phyloP scores from a whole-genome alignment of 2,329 filamentous ascomycete genomes.

The Tolypocladium inflatum region DNA sequence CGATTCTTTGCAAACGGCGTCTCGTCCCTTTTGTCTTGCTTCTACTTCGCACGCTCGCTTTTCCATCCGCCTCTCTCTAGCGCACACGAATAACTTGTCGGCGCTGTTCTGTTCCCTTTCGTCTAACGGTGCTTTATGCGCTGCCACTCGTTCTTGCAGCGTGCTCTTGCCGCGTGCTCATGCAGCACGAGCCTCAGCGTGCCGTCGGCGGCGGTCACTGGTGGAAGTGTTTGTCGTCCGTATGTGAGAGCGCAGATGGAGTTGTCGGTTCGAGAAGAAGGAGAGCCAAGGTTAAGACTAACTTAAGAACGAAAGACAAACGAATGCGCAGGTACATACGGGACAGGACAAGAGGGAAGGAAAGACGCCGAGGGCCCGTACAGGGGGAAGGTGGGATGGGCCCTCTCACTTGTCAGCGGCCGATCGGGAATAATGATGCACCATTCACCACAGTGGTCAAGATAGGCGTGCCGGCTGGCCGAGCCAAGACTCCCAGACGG shows the following conservation, averaged over 20 bases:
- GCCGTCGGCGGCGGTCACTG: too few species aligned
- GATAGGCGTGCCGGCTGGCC: conserved; percentile 4
- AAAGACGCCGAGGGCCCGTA: not conserved
- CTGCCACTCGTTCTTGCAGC: too few species aligned
- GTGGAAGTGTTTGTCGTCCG: not conserved
- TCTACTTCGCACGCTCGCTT: not conserved
- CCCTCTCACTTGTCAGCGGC: conserved; percentile 1
- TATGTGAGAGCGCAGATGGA: not conserved
- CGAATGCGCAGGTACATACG: not conserved
- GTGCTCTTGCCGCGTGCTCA: not conserved
- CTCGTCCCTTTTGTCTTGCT: too few species aligned
- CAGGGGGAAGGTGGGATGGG: not conserved
- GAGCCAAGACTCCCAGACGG: conserved; percentile 4
- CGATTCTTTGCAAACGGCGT: too few species aligned
- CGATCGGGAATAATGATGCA: conserved; percentile 1
- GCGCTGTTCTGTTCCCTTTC: too few species aligned
- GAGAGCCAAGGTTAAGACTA: not conserved
- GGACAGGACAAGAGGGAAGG: not conserved
- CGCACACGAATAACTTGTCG: not conserved
- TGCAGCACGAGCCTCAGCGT: not conserved
- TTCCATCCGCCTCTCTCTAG: not conserved
- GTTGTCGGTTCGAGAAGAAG: not conserved
- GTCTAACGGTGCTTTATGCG: not conserved
- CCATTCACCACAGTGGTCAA: not conserved
- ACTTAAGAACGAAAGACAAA: too few species aligned